A percentile compares a stretch with the other conserved stretches of the same genome.
Conservation (phyloP, 352 stramenopile genomes). For the Phytophthora nicotianae region DNA sequence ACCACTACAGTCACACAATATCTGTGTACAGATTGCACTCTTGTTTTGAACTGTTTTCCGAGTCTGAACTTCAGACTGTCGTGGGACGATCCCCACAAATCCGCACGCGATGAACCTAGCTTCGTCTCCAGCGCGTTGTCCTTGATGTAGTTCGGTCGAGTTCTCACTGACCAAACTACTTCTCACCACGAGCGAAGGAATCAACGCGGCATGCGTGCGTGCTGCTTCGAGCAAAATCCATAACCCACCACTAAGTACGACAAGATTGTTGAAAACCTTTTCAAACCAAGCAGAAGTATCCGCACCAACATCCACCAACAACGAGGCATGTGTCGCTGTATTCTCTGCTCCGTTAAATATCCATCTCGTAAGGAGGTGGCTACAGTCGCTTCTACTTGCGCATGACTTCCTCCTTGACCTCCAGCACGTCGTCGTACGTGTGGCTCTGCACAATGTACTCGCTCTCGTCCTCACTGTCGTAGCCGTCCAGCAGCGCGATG, state of each 20-base stretch:
- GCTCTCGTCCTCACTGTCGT: constrained; percentile 84
- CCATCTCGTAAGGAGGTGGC: constrained; percentile 1
- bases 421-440: constrained; percentile 77
- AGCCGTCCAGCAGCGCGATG: constrained; percentile 71
- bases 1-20: constrained; percentile 3
- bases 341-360: constrained; percentile 37
- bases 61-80: neutral
- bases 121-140: constrained; percentile 1
- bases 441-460: constrained; percentile 86
- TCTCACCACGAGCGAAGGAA: neutral
- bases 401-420: constrained; percentile 72
- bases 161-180: no score
- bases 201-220: constrained; percentile 1
- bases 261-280: neutral
- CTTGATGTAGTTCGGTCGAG: constrained; percentile 5
- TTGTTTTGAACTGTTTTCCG: neutral
- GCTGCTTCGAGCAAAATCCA: constrained; percentile 6
- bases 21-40: neutral
- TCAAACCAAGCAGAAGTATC: neutral
- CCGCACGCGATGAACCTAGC: constrained; percentile 7
- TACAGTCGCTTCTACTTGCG: constrained; percentile 48
- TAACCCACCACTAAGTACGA: constrained; percentile 4
- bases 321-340: constrained; percentile 5
- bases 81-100: constrained; percentile 5
- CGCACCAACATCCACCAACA: constrained; percentile 14